Evolutionary conservation across 345 rosid genomes (phyloP).

Genomic region (Linum tenue): DNA sequence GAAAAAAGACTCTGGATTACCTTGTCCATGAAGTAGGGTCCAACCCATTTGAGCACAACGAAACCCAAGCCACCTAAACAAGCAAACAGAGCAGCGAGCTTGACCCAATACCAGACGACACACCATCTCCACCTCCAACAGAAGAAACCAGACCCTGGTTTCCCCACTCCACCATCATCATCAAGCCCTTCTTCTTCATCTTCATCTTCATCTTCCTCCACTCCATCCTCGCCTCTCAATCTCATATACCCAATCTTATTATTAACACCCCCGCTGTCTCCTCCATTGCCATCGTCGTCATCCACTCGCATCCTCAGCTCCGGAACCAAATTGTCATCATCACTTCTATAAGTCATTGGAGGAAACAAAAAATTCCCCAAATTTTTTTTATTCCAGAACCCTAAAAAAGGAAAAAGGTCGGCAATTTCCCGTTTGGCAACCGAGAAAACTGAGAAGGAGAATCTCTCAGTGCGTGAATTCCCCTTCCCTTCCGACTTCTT

Average conservation of each 20-base stretch:
- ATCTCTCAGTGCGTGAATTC: slow-evolving; percentile 1
- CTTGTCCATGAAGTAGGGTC: slow-evolving; percentile 87
- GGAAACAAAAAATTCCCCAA: slow-evolving; percentile 8
- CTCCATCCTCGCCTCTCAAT: slow-evolving; percentile 31
- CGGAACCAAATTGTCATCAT: slow-evolving; percentile 47
- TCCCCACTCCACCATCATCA: slow-evolving; percentile 8
- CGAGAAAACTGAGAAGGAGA: slow-evolving; percentile 12
- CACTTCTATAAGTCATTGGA: slow-evolving; percentile 61
- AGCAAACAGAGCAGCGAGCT: slow-evolving; percentile 36
- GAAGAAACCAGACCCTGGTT: slow-evolving; percentile 13
- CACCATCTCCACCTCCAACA: slow-evolving; percentile 31
- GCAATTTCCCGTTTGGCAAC: slow-evolving; percentile 23
- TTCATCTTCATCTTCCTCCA: slow-evolving; percentile 21
- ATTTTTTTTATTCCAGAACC: neutral
- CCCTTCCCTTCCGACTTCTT: too few species aligned
- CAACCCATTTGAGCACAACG: slow-evolving; percentile 77
- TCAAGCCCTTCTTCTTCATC: slow-evolving; percentile 4
- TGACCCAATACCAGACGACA: slow-evolving; percentile 62
- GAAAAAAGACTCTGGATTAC: slow-evolving; percentile 16
- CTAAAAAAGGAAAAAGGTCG: neutral
- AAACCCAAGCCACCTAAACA: slow-evolving; percentile 50
- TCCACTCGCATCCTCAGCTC: slow-evolving; percentile 49
- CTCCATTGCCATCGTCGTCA: slow-evolving; percentile 15
- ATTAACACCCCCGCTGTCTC: slow-evolving; percentile 27
- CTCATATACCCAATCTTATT: slow-evolving; percentile 22